phyloP scores from a whole-genome alignment of 1,284 basidiomycete species.

The Boletus sp. region DNA sequence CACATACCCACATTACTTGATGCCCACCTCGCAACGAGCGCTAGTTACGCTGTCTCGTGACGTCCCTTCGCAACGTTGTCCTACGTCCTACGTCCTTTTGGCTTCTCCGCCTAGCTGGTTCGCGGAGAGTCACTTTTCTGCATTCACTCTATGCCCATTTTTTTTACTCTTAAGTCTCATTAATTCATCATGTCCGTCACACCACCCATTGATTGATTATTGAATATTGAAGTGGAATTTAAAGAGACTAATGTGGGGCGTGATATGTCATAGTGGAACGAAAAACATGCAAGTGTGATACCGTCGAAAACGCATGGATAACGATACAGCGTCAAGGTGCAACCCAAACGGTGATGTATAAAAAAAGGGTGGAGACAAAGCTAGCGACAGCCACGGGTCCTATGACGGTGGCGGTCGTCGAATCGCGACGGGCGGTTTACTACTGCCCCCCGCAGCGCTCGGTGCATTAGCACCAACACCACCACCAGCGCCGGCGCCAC shows the following conservation, averaged over 20 bases:
- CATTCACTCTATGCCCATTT: constrained; percentile 2
- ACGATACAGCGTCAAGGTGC: constrained; percentile 17
- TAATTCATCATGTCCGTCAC: constrained; percentile 14
- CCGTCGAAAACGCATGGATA: constrained; percentile 7
- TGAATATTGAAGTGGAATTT: background rate
- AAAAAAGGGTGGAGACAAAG: background rate
- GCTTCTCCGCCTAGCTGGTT: background rate
- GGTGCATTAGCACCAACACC: background rate
- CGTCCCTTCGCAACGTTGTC: constrained; percentile 14
- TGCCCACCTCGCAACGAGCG: constrained; percentile 19
- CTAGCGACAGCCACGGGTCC: background rate
- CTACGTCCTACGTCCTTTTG: background rate
- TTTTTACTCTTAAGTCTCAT: constrained; percentile 9
- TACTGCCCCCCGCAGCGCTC: constrained; percentile 8
- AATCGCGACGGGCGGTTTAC: constrained; percentile 34
- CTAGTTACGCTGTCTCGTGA: constrained; percentile 19
- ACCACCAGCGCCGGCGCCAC: background rate
- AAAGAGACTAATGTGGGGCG: background rate
- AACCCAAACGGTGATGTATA: background rate
- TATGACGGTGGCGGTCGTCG: constrained; percentile 31
- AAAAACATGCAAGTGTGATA: too few species aligned
- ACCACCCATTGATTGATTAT: background rate
- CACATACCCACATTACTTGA: constrained; percentile 4
- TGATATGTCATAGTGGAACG: background rate
- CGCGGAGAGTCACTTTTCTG: constrained; percentile 1